These are phyloP conservation scores for Aspergillus egyptiacus DNA, from an alignment of 495 filamentous ascomycete genomes.

Conservation along the genomic window DNA sequence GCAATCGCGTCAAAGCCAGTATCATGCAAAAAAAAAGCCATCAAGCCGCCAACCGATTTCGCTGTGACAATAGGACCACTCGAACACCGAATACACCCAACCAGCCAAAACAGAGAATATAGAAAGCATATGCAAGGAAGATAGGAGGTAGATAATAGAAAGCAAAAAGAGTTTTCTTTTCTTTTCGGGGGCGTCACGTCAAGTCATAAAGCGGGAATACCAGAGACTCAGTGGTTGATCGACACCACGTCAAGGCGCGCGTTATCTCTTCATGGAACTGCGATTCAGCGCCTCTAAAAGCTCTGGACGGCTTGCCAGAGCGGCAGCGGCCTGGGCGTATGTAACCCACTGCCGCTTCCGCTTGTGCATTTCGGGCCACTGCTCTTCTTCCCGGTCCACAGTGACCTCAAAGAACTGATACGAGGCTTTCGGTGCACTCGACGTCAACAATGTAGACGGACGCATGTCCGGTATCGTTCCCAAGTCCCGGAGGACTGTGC, in stretches of 20 bases:
- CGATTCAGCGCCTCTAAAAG: constrained; percentile 77
- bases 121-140: constrained; percentile 11
- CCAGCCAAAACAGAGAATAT: constrained; percentile 13
- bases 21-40: constrained; percentile 22
- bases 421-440: constrained; percentile 64
- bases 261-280: constrained; percentile 63
- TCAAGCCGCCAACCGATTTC: constrained; percentile 18
- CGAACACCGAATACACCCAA: constrained; percentile 19
- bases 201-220: constrained; percentile 33
- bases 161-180: constrained; percentile 24
- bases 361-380: constrained; percentile 95
- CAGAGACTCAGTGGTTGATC: constrained; percentile 15
- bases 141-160: constrained; percentile 12
- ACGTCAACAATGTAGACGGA: constrained; percentile 48
- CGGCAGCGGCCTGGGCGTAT: constrained; percentile 71
- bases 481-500: constrained; percentile 73
- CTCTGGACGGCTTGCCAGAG: constrained; percentile 75
- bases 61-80: constrained; percentile 17
- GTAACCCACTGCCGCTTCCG: constrained; percentile 83
- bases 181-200: constrained; percentile 30
- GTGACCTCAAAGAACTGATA: constrained; percentile 87
- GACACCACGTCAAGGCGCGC: constrained; percentile 9
- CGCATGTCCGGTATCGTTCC: constrained; percentile 78
- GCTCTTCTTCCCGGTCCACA: constrained; percentile 71
- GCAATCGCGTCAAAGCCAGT: constrained; percentile 16